phyloP scores from a whole-genome alignment of 164 flowering plant species.

The Umbellularia californica region DNA sequence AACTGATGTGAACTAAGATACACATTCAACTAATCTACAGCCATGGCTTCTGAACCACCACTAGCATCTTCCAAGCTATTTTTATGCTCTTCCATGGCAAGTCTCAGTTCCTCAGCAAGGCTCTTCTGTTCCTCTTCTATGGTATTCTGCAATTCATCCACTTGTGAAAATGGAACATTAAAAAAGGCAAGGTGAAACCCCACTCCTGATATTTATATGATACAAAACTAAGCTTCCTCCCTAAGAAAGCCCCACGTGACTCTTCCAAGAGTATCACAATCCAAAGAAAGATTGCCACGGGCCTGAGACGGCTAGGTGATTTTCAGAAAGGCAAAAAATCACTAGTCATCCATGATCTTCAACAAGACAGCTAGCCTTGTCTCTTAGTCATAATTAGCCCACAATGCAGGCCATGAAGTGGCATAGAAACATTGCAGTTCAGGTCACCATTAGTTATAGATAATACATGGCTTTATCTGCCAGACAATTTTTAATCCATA shows the following conservation, averaged over 20 bases:
- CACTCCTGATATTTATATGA: background rate
- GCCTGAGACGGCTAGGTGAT: background rate
- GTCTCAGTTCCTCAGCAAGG: conserved; percentile 77
- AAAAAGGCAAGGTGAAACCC: background rate
- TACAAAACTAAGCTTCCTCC: background rate
- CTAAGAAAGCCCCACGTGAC: background rate
- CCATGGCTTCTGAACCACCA: conserved; percentile 70
- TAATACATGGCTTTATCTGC: background rate
- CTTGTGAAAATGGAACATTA: conserved; percentile 41
- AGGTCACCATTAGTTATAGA: background rate
- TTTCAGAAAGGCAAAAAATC: background rate
- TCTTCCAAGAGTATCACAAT: background rate
- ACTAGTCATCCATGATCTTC: background rate
- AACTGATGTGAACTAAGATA: background rate
- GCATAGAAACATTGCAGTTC: background rate
- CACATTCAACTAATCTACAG: conserved; percentile 41
- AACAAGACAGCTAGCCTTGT: background rate
- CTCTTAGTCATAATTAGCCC: background rate
- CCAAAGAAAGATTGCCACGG: background rate
- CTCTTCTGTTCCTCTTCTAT: conserved; percentile 92
- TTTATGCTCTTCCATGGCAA: conserved; percentile 58
- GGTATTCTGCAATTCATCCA: conserved; percentile 91
- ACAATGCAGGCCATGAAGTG: background rate
- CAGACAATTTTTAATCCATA: background rate
- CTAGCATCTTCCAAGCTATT: conserved; percentile 49